Evolutionary conservation across 495 filamentous ascomycete species (phyloP).

Genomic region (Hypoxylon lienhwacheense): DNA sequence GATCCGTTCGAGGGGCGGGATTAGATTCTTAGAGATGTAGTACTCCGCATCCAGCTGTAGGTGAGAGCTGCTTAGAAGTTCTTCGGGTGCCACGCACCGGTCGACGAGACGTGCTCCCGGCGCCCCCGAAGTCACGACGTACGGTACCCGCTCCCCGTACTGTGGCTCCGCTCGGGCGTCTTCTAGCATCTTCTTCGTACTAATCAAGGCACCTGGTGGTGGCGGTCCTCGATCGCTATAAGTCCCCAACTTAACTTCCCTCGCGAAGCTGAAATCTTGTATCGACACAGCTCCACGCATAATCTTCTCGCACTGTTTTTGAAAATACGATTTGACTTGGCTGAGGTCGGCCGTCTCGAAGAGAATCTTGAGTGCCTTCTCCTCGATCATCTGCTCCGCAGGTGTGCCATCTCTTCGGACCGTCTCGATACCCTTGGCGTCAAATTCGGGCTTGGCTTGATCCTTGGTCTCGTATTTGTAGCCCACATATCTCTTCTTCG

Average conservation of each 20-base stretch:
- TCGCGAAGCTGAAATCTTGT: slow-evolving; percentile 94
- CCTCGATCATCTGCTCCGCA: slow-evolving; percentile 96
- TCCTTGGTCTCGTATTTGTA: slow-evolving; percentile 88
- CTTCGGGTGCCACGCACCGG: slow-evolving; percentile 85
- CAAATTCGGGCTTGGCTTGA: slow-evolving; percentile 85
- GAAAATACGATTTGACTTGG: slow-evolving; percentile 89
- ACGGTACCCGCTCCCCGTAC: slow-evolving; percentile 92
- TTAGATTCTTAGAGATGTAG: slow-evolving; percentile 93
- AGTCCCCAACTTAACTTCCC: slow-evolving; percentile 85
- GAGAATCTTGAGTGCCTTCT: slow-evolving; percentile 80
- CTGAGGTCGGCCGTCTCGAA: slow-evolving; percentile 89
- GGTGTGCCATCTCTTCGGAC: slow-evolving; percentile 93
- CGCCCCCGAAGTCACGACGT: slow-evolving; percentile 85
- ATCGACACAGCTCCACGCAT: slow-evolving; percentile 86
- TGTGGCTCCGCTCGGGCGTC: slow-evolving; percentile 89
- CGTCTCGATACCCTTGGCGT: slow-evolving; percentile 97
- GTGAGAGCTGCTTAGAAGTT: slow-evolving; percentile 71
- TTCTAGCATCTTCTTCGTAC: slow-evolving; percentile 77
- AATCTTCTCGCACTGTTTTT: slow-evolving; percentile 87
- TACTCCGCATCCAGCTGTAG: slow-evolving; percentile 93
- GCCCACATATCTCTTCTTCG: slow-evolving; percentile 97
- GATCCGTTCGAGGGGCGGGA: slow-evolving; percentile 92
- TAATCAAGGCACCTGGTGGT: slow-evolving; percentile 86
- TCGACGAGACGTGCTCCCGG: slow-evolving; percentile 86
- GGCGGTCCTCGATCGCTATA: slow-evolving; percentile 78